Base-by-base conservation (phyloP, 169 alveolate genomes). In the Plasmodium gallinaceum region DNA sequence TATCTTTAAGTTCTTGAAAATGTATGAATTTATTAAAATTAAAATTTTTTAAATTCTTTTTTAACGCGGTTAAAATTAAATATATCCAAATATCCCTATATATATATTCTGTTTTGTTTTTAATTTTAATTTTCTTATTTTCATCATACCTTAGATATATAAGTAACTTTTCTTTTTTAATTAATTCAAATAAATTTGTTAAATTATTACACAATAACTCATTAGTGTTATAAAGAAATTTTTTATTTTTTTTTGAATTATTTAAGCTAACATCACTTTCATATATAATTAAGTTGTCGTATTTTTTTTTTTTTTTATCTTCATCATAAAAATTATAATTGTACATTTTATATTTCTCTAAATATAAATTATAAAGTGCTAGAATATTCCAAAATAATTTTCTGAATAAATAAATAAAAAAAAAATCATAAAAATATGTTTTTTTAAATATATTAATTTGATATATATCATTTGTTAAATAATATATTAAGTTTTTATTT, bases 371-470 rank as follows among this genome's bases (percentile, higher is more conserved):
- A 52, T 80, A 80, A 65, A 80, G 68, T 32, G 83, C 48, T 10
- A 80, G 61, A 16, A 80, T 70, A 80, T 80, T 80, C 91, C 91
- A 80, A 58, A 80, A 80, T 43, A 80, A 51, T 70, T 80, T 80
- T 48, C 76, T 65, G 18, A 80, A 70, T 72, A 80, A 37, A 58
- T 80, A 80, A n/a, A 80, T 58, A 71, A 86, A 86, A 61, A 86
- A 86, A 64, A 86, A 86, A 74, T 86, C 71, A 66, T 86, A 86
- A 66, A 70, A 86, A 65, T 86, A 86, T 12, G 72, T 86, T 43
- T 73, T 86, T 60, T 71, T 86, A 52, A 26, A 86, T 20, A 54
- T 70, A 39, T 72, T 58, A 37, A 86, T 60, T 71, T 58, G 43
- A 43, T 72, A 45, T 42, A 86, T 69, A 71, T 85, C 87, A 22